Evolutionary conservation across 805 yeast genomes (phyloP), one percentile per base, ranked within the genome.

Genomic region (Wickerhamiella kurtzmanii): DNA sequence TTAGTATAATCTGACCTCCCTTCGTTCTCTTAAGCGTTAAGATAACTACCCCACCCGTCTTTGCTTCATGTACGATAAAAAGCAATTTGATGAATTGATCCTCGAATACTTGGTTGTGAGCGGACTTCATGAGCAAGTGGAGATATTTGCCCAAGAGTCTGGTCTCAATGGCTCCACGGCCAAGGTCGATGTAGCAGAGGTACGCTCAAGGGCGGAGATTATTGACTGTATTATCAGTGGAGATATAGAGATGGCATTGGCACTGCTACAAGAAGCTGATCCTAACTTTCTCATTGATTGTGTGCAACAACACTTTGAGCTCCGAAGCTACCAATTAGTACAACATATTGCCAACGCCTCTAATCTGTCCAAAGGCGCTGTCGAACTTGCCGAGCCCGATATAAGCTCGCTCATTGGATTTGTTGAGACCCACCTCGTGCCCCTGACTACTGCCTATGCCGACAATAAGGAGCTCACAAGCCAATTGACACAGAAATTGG

Each of bases 281-380:
- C 88, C 89, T 1, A 74, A 75, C 22, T 64, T 82, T 21, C 64
- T 83, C 36, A 89, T 82, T 53, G 67, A 71, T 36, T 75, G 80
- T 54, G 76, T 76, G 44, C 68, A 72, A 22, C 64, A 85, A 21
- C 85, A 85, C 61, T 86, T 85, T 65, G 75, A 80, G 57, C 65
- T 87, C 36, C 64, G 86, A 49, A 70, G 88, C 44, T 66, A 86
- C 52, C 81, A 80, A 56, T 67, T 88, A 53, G 79, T 86, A 35
- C 96, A 88, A 62, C 77, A 82, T 76, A 85, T 87, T 35, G 65
- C 89, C 18, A 50, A 58, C 11, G 54, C 61, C 35, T 47, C 55
- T 15, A n/a, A n/a, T n/a, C n/a, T n/a, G n/a, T n/a, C n/a, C n/a
- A 49, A 54, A 15, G 53, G 51, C 2, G 56, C 48, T 2, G 60